phyloP scores from a whole-genome alignment of 768 basidiomycete genomes.

The Trametes villosa region DNA sequence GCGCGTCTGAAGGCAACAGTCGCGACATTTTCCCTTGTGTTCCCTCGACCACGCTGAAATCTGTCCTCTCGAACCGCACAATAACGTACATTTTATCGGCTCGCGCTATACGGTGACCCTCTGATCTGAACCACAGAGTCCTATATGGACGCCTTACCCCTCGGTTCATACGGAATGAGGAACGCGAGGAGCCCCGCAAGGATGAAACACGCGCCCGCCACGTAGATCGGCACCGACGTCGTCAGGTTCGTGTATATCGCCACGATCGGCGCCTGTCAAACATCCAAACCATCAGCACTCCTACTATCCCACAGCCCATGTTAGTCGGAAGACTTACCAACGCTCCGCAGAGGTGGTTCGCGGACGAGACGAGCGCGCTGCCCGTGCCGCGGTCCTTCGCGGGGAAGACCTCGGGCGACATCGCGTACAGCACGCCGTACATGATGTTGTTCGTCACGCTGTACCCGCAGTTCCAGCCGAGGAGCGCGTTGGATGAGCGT shows the following conservation, averaged over 20 bases:
- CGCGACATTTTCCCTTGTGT: too few relatives aligned
- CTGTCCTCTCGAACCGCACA: too few relatives aligned
- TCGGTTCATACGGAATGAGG: slow-evolving; percentile 57
- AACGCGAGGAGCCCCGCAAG: slow-evolving; percentile 50
- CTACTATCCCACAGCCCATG: too few relatives aligned
- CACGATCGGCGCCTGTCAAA: slow-evolving; percentile 49
- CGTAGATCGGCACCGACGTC: slow-evolving; percentile 56
- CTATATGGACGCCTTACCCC: slow-evolving; percentile 57
- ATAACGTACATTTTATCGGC: too few relatives aligned
- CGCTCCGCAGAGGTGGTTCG: slow-evolving; percentile 62
- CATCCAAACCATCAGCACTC: too few relatives aligned
- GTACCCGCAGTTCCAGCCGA: slow-evolving; percentile 64
- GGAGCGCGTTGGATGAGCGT: slow-evolving; percentile 51
- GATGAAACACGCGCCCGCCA: slow-evolving; percentile 56
- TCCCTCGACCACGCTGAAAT: too few relatives aligned
- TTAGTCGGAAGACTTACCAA: slow-evolving; percentile 44
- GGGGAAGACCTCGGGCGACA: slow-evolving; percentile 57
- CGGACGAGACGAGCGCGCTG: slow-evolving; percentile 54
- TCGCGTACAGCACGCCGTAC: slow-evolving; percentile 51
- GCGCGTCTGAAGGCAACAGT: too few relatives aligned
- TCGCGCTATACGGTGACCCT: too few relatives aligned
- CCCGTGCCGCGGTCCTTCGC: slow-evolving; percentile 60
- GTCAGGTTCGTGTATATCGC: slow-evolving; percentile 52
- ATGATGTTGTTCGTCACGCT: slow-evolving; percentile 60
- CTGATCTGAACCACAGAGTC: too few relatives aligned